Conservation (phyloP, 2,329 filamentous ascomycete species). For the Zymoseptoria ardabiliae region DNA sequence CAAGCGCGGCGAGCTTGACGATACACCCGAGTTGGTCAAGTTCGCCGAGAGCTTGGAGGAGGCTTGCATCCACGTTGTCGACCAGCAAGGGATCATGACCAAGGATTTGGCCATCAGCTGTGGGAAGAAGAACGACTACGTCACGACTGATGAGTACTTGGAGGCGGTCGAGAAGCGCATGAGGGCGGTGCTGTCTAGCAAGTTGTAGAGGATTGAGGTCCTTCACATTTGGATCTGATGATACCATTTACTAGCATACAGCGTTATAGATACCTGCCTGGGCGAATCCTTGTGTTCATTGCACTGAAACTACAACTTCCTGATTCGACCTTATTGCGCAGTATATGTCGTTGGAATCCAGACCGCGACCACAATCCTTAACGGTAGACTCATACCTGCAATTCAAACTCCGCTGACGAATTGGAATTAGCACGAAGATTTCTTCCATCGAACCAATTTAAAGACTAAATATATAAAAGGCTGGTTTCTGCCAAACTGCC, state of each 20-base stretch:
- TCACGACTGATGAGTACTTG: slow-evolving; percentile 87
- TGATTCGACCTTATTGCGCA: too few relatives aligned
- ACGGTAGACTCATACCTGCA: too few relatives aligned
- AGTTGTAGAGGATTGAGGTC: slow-evolving; percentile 46
- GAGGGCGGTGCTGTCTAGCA: slow-evolving; percentile 70
- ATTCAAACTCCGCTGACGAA: background rate
- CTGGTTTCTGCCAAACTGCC: background rate
- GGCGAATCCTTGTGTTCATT: background rate
- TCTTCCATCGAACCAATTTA: background rate
- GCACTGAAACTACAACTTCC: background rate
- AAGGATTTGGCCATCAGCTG: slow-evolving; percentile 96
- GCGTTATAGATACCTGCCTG: background rate
- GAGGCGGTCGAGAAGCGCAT: slow-evolving; percentile 85
- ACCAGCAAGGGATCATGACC: slow-evolving; percentile 94
- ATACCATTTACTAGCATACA: background rate
- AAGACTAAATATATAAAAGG: background rate
- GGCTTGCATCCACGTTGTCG: slow-evolving; percentile 90
- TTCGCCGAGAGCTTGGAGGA: slow-evolving; percentile 90
- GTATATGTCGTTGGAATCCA: too few relatives aligned
- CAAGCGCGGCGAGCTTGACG: slow-evolving; percentile 88
- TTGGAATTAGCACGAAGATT: background rate
- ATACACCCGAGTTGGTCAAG: slow-evolving; percentile 81
- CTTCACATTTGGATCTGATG: background rate
- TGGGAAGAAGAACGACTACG: slow-evolving; percentile 83
- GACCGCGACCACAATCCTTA: too few relatives aligned